phyloP scores from a whole-genome alignment of 306 rosid genomes.

The Alnus glutinosa region DNA sequence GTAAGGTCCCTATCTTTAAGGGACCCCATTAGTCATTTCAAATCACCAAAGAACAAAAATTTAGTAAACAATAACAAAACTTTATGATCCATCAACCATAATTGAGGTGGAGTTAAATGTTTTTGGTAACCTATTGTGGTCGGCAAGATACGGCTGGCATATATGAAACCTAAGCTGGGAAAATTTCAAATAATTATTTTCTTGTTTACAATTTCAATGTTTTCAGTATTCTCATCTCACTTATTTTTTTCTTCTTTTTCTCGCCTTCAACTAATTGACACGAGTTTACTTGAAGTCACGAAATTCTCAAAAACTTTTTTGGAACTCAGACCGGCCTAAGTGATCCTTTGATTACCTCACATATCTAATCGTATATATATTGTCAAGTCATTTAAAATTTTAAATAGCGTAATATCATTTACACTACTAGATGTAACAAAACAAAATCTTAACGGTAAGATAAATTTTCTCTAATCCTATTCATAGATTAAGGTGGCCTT shows the following conservation, averaged over 20 bases:
- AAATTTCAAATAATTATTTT: too few relatives aligned
- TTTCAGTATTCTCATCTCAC: too few relatives aligned
- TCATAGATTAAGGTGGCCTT: not conserved
- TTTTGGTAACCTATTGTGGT: conserved; percentile 7
- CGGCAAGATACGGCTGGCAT: not conserved
- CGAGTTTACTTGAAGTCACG: not conserved
- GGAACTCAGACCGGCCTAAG: not conserved
- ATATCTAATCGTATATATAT: too few relatives aligned
- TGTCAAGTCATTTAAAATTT: too few relatives aligned
- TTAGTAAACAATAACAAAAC: conserved; percentile 34
- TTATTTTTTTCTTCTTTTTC: not conserved
- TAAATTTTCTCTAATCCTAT: too few relatives aligned
- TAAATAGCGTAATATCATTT: too few relatives aligned
- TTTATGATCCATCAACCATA: conserved; percentile 46
- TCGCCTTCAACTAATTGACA: not conserved
- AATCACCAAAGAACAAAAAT: conserved; percentile 10
- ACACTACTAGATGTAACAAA: too few relatives aligned
- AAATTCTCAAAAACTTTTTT: not conserved
- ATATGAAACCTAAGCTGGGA: too few relatives aligned
- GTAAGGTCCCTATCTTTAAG: conserved; percentile 28
- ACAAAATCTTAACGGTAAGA: too few relatives aligned
- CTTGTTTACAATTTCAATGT: too few relatives aligned
- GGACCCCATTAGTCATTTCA: conserved; percentile 37
- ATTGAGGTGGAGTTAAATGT: conserved; percentile 37
- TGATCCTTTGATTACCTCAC: too few relatives aligned